A percentile compares a stretch with the other conserved stretches of the same genome.
These are phyloP conservation scores for Lichtheimia corymbifera DNA, from an alignment of 371 early-diverging fungal species.

Conservation along the genomic window DNA sequence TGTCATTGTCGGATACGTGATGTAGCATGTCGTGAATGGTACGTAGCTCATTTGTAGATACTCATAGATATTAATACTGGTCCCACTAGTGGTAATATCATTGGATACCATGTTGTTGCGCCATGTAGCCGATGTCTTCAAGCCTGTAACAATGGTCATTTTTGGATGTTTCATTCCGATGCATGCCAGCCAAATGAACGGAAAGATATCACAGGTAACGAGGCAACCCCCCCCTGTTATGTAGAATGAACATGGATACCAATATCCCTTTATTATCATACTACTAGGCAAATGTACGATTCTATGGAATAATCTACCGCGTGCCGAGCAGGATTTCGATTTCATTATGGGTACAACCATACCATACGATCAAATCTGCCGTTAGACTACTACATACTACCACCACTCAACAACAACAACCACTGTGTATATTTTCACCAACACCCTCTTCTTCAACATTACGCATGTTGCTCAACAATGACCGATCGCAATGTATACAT, in stretches of 20 bases:
- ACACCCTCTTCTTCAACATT: not conserved
- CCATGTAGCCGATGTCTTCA: conserved; percentile 92
- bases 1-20: conserved; percentile 93
- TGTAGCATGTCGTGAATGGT: conserved; percentile 93
- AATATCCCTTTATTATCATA: not conserved
- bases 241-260: not conserved
- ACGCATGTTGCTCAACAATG: too few relatives aligned
- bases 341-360: conserved; percentile 24
- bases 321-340: conserved; percentile 24
- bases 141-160: conserved; percentile 95
- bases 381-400: conserved; percentile 11
- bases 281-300: conserved; percentile 17
- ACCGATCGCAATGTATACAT: not conserved
- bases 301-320: conserved; percentile 27
- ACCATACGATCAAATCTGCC: conserved; percentile 23
- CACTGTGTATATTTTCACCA: not conserved
- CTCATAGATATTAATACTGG: not conserved
- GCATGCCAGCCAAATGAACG: conserved; percentile 58
- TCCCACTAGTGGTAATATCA: conserved; percentile 77
- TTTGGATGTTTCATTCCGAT: conserved; percentile 96
- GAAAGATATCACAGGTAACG: conserved; percentile 22
- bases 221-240: too few relatives aligned
- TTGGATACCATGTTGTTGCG: conserved; percentile 95
- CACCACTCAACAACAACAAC: not conserved
- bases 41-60: conserved; percentile 16